These are phyloP conservation scores for Cucurbita ficifolia DNA, from an alignment of 306 rosid species.

Conservation along the genomic window DNA sequence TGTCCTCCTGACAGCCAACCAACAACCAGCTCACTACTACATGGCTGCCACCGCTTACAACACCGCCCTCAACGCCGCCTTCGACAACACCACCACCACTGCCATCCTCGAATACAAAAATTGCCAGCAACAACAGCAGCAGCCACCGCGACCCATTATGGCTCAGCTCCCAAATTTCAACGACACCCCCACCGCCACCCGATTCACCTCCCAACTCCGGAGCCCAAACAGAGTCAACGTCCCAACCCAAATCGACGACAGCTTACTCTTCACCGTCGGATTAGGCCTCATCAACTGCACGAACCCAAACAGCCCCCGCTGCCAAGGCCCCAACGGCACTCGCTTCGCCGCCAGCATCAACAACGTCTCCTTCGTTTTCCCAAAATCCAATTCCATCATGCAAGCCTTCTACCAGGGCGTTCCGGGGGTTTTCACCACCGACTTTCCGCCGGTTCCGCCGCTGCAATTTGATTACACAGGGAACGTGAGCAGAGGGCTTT, in stretches of 20 bases:
- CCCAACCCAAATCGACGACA: conserved; percentile 30
- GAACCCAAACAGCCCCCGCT: conserved; percentile 63
- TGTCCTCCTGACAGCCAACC: conserved; percentile 58
- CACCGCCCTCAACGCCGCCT: conserved; percentile 65
- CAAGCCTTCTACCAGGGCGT: conserved; percentile 67
- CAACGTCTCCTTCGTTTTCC: conserved; percentile 68
- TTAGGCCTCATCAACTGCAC: conserved; percentile 78
- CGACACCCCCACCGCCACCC: conserved; percentile 32
- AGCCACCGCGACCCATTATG: conserved; percentile 23
- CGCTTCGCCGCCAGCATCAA: conserved; percentile 80
- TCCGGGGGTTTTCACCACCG: conserved; percentile 69
- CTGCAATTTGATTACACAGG: conserved; percentile 67
- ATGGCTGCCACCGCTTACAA: conserved; percentile 58
- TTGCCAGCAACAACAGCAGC: conserved; percentile 10
- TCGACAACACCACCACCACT: conserved; percentile 90
- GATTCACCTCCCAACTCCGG: conserved; percentile 36
- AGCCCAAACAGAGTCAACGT: conserved; percentile 37
- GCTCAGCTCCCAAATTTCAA: conserved; percentile 45
- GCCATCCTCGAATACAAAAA: conserved; percentile 73
- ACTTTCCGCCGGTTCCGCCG: conserved; percentile 76
- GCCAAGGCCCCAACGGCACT: conserved; percentile 99
- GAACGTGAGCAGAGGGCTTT: conserved; percentile 61
- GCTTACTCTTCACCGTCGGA: conserved; percentile 46
- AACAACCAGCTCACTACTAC: conserved; percentile 63
- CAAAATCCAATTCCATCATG: conserved; percentile 54